Evolutionary conservation across 225 moss, liverwort and hornwort species (phyloP), one percentile per base, ranked within the genome.

Genomic region (Polytrichum commune): DNA sequence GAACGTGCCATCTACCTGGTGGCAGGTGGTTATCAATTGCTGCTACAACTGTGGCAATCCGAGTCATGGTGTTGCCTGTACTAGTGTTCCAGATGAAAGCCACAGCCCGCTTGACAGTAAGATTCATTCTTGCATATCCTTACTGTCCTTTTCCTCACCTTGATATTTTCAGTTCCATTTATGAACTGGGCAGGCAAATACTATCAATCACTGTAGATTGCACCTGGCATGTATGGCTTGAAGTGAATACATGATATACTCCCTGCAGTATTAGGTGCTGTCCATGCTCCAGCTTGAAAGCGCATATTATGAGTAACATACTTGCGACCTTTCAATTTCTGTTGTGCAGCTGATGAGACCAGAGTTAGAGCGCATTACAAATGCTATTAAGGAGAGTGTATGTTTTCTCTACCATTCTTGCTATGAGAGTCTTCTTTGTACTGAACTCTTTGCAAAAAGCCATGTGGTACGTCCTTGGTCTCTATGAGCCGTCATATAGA

Each of bases 1-100:
- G 16, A 46, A 13, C 16, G 46, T 16, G 16, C 16, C 46, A 16
- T 46, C 46, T 46, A 46, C 46, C 46, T 46, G 46, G 46, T 46
- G 77, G 71, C 92, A 97, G 94, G 97, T 98, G 98, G 98, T 84
- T 87, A 67, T 93, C 98, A 23, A 98, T 98, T 78, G 98, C 87
- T 69, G 98, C 93, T 27, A 95, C 95, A 64, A 98, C 98, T 24
- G 82, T 91, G 35, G 95, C 88, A 60, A 98, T 98, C 66, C 90
- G 98, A 67, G 74, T 91, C 18, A 73, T 90, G 77, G 91, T 95
- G 63, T 87, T 98, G 78, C 98, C 98, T 19, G 77, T 98, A 5
- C 79, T 98, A 64, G 77, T 98, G 54, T 95, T 91, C 69, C 95
- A 98, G 79, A 95, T 98, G 95, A 98, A 90, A 83, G 89, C 95